A percentile compares a stretch with the other conserved stretches of the same genome.
Evolutionary conservation across 495 filamentous ascomycete genomes (phyloP).

Genomic region (Penicillium atrosanguineum): DNA sequence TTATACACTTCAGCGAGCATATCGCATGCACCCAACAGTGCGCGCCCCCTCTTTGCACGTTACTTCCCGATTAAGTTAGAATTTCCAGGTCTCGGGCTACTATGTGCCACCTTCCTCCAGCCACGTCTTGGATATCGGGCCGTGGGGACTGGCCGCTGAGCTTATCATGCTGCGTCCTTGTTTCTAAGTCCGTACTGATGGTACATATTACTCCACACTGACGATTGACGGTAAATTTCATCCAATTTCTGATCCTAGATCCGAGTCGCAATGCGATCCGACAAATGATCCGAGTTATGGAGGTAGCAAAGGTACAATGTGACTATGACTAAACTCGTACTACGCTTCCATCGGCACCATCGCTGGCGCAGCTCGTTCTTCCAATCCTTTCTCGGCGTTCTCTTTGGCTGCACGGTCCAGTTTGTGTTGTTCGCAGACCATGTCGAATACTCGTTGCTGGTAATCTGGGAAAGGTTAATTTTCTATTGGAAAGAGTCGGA

Average conservation of each 20-base stretch:
- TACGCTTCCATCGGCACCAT: conserved; percentile 28
- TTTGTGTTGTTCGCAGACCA: conserved; percentile 50
- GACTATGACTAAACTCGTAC: neutral
- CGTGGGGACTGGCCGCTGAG: neutral
- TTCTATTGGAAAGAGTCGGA: neutral
- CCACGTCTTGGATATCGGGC: neutral
- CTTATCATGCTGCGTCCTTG: neutral
- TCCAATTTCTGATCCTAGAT: neutral
- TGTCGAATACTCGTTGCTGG: conserved; percentile 53
- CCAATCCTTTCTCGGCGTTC: conserved; percentile 3
- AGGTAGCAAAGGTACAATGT: neutral
- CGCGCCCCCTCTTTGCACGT: conserved; percentile 5
- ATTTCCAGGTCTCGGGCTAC: conserved; percentile 12
- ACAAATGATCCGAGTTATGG: neutral
- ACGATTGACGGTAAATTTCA: neutral
- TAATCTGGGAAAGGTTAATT: conserved; percentile 38
- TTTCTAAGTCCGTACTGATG: neutral
- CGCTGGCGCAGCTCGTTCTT: conserved; percentile 10
- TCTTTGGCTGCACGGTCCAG: conserved; percentile 25
- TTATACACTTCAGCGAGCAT: conserved; percentile 11
- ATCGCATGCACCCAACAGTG: neutral
- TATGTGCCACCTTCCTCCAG: neutral
- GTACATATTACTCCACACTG: neutral
- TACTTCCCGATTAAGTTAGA: conserved; percentile 27
- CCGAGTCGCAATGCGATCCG: neutral